Conservation (phyloP, 768 basidiomycete species). For the Suillus americanus region DNA sequence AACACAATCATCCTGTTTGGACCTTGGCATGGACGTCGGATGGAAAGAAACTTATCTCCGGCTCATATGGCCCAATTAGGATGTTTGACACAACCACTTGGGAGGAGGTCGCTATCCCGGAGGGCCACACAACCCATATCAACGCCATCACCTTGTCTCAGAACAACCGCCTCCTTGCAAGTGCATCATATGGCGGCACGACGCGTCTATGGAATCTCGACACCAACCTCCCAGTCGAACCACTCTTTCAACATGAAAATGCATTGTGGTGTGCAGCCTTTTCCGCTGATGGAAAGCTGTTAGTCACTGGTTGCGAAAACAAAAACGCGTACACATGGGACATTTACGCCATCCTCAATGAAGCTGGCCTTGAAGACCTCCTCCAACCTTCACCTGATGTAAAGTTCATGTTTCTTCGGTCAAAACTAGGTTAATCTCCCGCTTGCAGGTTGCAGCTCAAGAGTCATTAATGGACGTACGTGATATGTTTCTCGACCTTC, state of each 20-base stretch:
- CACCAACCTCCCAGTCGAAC: not conserved
- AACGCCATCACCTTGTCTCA: not conserved
- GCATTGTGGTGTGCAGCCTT: not conserved
- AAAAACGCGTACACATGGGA: not conserved
- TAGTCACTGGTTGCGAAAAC: not conserved
- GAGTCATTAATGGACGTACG: not conserved
- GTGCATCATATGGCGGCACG: not conserved
- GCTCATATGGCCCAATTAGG: not conserved
- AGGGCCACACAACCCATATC: not conserved
- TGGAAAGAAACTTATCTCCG: not conserved
- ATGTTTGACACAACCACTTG: not conserved
- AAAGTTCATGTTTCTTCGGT: not conserved
- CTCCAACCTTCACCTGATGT: not conserved
- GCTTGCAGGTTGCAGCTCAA: not conserved
- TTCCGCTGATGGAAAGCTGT: not conserved
- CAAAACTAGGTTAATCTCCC: not conserved
- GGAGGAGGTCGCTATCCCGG: not conserved
- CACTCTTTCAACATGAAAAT: not conserved
- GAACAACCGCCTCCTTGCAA: not conserved
- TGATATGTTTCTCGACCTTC: not conserved
- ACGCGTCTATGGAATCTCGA: not conserved
- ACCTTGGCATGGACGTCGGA: not conserved
- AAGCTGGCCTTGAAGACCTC: not conserved
- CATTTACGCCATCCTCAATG: not conserved
- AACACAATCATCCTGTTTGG: rapidly evolving